Conservation (phyloP, 2,329 filamentous ascomycete species). For the Diaporthe sp. region DNA sequence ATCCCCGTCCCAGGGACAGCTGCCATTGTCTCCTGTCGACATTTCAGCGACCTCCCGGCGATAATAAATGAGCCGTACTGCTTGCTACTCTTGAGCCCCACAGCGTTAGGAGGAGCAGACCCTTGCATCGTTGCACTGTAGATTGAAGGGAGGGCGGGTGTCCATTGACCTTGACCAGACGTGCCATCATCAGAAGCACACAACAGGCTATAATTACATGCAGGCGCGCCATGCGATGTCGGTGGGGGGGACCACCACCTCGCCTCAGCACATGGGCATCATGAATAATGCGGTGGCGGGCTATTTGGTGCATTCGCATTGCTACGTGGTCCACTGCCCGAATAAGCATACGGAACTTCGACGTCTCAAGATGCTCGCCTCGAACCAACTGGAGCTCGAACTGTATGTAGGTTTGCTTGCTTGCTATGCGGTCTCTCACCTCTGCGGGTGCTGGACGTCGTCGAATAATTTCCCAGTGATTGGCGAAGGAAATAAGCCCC, state of each 20-base stretch:
- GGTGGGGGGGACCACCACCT: constrained; percentile 14
- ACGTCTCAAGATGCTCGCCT: not conserved
- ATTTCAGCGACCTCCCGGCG: not conserved
- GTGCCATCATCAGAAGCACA: constrained; percentile 12
- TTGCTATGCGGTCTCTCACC: not conserved
- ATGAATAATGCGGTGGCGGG: constrained; percentile 34
- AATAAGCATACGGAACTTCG: not conserved
- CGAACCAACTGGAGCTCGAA: not conserved
- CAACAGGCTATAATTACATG: constrained; percentile 29
- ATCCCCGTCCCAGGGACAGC: not conserved
- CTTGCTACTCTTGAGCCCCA: constrained; percentile 8
- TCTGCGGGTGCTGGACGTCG: not conserved
- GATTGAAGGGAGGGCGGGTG: constrained; percentile 31
- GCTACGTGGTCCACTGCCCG: not conserved
- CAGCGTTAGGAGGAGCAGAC: not conserved
- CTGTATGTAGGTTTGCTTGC: not conserved
- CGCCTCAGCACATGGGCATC: constrained; percentile 22
- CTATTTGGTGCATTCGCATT: constrained; percentile 5
- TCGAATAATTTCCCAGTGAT: not conserved
- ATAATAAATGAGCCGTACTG: not conserved
- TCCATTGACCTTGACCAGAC: constrained; percentile 20
- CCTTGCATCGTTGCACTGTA: constrained; percentile 8
- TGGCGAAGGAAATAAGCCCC: not conserved
- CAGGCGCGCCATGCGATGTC: constrained; percentile 31
- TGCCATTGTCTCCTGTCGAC: not conserved